These are phyloP conservation scores for Sophora flavescens DNA, from an alignment of 306 rosid genomes.

Conservation along the genomic window DNA sequence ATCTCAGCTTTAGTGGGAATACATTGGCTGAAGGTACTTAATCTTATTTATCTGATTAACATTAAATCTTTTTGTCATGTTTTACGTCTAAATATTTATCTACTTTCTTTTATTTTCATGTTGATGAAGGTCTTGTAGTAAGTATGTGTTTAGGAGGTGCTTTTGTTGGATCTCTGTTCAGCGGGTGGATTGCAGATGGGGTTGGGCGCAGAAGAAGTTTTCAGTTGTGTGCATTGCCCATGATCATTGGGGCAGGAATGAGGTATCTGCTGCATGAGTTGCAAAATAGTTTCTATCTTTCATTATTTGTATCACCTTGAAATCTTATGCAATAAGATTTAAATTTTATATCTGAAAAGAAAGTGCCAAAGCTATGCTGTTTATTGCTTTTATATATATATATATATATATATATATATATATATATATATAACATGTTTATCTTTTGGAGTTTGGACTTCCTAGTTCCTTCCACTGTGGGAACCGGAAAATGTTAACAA, in stretches of 20 bases:
- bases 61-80: slow-evolving; percentile 25
- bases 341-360: slow-evolving; percentile 24
- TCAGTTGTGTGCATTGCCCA: slow-evolving; percentile 86
- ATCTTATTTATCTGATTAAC: slow-evolving; percentile 29
- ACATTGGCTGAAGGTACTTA: slow-evolving; percentile 80
- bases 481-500: slow-evolving; percentile 28
- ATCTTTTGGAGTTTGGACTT: background rate
- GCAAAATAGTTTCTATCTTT: slow-evolving; percentile 35
- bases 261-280: slow-evolving; percentile 57
- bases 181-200: slow-evolving; percentile 84
- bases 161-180: slow-evolving; percentile 79
- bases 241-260: slow-evolving; percentile 82
- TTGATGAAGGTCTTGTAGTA: slow-evolving; percentile 83
- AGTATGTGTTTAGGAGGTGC: slow-evolving; percentile 90
- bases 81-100: slow-evolving; percentile 33
- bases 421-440: too few relatives aligned
- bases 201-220: slow-evolving; percentile 88
- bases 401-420: too few relatives aligned
- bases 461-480: background rate
- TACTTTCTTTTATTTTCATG: slow-evolving; percentile 38
- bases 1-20: slow-evolving; percentile 79
- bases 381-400: too few relatives aligned
- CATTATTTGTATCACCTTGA: slow-evolving; percentile 37
- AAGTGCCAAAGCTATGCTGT: slow-evolving; percentile 20
- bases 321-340: slow-evolving; percentile 23